Conservation (phyloP, 1,284 basidiomycete species). For the Leccinum subrobustum region DNA sequence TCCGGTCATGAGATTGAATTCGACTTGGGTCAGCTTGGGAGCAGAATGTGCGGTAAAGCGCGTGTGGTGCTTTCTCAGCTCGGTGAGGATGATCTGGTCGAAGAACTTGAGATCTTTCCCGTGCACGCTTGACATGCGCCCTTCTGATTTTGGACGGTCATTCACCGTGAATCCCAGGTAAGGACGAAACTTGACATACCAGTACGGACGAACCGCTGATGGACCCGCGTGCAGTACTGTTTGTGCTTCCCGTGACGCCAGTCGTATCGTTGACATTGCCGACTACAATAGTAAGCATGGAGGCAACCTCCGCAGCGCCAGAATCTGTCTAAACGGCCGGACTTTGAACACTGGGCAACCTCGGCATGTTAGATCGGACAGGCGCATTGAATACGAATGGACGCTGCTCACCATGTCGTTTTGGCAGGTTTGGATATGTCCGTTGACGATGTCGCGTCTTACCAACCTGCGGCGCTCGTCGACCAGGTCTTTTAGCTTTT, state of each 20-base stretch:
- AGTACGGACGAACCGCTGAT: slow-evolving; percentile 17
- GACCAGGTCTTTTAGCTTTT: slow-evolving; percentile 18
- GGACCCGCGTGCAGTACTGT: slow-evolving; percentile 24
- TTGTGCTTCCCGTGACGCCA: slow-evolving; percentile 30
- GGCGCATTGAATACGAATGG: neutral
- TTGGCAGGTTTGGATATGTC: slow-evolving; percentile 29
- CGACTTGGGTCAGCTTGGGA: slow-evolving; percentile 26
- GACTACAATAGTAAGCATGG: slow-evolving; percentile 29
- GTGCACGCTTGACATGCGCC: slow-evolving; percentile 24
- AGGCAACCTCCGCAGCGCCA: slow-evolving; percentile 28
- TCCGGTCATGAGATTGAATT: slow-evolving; percentile 25
- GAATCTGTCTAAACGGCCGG: slow-evolving; percentile 11
- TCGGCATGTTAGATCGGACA: slow-evolving; percentile 1
- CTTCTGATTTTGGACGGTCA: slow-evolving; percentile 11
- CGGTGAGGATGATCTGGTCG: slow-evolving; percentile 27
- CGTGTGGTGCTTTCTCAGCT: slow-evolving; percentile 24
- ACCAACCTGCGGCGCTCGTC: slow-evolving; percentile 22
- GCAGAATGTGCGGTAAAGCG: slow-evolving; percentile 11
- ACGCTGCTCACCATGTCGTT: slow-evolving; percentile 19
- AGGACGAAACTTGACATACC: slow-evolving; percentile 14
- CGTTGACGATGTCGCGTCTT: slow-evolving; percentile 15
- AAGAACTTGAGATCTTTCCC: slow-evolving; percentile 28
- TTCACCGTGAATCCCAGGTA: neutral
- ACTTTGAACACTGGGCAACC: slow-evolving; percentile 24
- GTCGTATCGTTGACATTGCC: slow-evolving; percentile 26